Conservation (phyloP, 2,329 filamentous ascomycete genomes). For the Alternaria burnsii region DNA sequence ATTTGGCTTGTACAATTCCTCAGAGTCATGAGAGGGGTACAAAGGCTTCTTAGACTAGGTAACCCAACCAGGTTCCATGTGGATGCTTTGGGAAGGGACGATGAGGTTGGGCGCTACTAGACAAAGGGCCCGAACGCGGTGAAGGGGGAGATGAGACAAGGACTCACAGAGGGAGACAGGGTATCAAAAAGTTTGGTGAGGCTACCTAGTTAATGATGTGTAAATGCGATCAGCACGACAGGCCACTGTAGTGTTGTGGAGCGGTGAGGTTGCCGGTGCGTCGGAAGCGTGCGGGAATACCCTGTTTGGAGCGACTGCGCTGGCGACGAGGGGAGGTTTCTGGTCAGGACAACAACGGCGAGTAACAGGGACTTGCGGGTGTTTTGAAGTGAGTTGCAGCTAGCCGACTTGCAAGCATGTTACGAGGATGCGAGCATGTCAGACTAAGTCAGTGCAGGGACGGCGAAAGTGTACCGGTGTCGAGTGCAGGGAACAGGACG, state of each 20-base stretch:
- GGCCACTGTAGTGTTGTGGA: slow-evolving; percentile 35
- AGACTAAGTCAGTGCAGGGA: slow-evolving; percentile 29
- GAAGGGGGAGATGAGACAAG: slow-evolving; percentile 47
- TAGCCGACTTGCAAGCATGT: slow-evolving; percentile 29
- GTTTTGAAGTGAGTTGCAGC: slow-evolving; percentile 35
- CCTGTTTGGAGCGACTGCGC: slow-evolving; percentile 41
- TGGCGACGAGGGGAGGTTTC: slow-evolving; percentile 33
- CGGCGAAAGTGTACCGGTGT: slow-evolving; percentile 24
- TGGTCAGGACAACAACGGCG: slow-evolving; percentile 32
- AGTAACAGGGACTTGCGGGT: slow-evolving; percentile 39
- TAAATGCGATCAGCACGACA: slow-evolving; percentile 37
- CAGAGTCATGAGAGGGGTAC: slow-evolving; percentile 44
- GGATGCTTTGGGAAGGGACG: slow-evolving; percentile 45
- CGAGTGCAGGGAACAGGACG: slow-evolving; percentile 32
- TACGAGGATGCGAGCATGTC: slow-evolving; percentile 18
- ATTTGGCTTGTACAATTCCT: slow-evolving; percentile 39
- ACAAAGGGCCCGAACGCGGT: slow-evolving; percentile 41
- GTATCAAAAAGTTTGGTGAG: slow-evolving; percentile 31
- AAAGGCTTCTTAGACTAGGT: slow-evolving; percentile 46
- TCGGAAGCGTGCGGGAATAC: slow-evolving; percentile 45
- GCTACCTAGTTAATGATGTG: slow-evolving; percentile 30
- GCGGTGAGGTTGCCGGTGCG: slow-evolving; percentile 38
- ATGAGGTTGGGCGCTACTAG: slow-evolving; percentile 31
- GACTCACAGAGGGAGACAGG: slow-evolving; percentile 40
- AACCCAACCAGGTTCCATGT: slow-evolving; percentile 41